Base-by-base conservation (phyloP, 2,329 filamentous ascomycete species). In the Fusarium sp. region DNA sequence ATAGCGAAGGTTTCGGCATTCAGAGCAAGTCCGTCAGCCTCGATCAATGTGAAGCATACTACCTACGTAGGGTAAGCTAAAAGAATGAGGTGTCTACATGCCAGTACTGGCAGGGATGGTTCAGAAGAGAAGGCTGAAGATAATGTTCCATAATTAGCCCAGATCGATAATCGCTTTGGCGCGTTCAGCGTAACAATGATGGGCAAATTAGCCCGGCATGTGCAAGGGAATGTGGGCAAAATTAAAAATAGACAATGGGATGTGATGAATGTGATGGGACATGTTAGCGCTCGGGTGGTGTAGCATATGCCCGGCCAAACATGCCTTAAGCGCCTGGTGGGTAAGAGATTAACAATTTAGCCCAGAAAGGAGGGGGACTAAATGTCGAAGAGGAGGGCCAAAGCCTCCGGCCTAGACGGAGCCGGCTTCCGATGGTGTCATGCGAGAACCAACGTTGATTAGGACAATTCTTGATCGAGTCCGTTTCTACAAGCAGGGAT, bases 181-280 rank as follows among this genome's bases (percentile, higher is more conserved):
- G 8, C 57, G 40, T 38, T 49, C 32, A 35, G 15, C 36, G 39
- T n/a, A 22, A 32, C 29, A 34, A 46, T 39, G 32, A 32, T 45
- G 52, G 31, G 47, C 58, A 65, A 66, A 69, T 70, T 69, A 70
- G 67, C 29, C 32, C 46, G 34, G 11, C 36, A 57, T 60, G 54
- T 8, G 24, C n/a, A 29, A 44, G 39, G 32, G 26, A 68, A 70
- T 63, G 49, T 52, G 72, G 70, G 62, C 65, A 69, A 72, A 75
- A 74, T 71, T 72, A 76, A 74, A 75, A 77, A 76, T 76, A 77
- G 74, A 64, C 46, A 24, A 43, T 51, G 51, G 41, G 60, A 64
- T 61, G 65, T 62, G 67, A 61, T 41, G 42, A 53, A 60, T 61
- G 59, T 66, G 62, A 69, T 61, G 65, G 52, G 49, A 56, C 44